Base-by-base conservation (phyloP, 2,329 filamentous ascomycete species). In the Cladosporium sp. region DNA sequence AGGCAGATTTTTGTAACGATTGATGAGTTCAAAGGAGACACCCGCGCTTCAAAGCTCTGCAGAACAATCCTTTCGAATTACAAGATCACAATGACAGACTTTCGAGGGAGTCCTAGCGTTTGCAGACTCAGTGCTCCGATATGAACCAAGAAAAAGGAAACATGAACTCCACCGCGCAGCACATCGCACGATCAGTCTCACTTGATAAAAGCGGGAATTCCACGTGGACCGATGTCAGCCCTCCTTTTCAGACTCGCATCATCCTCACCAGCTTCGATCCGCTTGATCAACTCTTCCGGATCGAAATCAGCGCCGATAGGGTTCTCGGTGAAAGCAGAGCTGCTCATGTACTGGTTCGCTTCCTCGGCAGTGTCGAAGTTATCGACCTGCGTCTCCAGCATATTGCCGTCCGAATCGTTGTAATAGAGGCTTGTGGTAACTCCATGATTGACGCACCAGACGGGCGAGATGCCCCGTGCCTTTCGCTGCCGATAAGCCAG, bases 281-380 rank as follows among this genome's bases (percentile, higher is more conserved):
- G 64, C 64, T 53, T 44, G 46, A 80, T 73, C 35, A 80, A 67
- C 1, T 81, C 80, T 26, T 83, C 82, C 0, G 81, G 76, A 65
- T 83, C 80, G 67, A 82, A 78, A 52, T 83, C 79, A 0, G 71
- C 74, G 0, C 82, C 81, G 18, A 83, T 71, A 0, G 81, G 78
- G 67, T 85, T 84, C 67, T 78, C 68, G 0, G 29, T 67, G 64
- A 82, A 82, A 11, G 71, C 71, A 1, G 73, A 59, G 0, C 70
- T 65, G 26, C 16, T 56, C 80, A 85, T 81, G 67, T 76, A 84
- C 11, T 66, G 72, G 0, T 68, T 77, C 0, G 79, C 77, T 37
- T 81, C 81, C 26, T 74, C 71, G 1, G 52, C 28, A 18, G 61
- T 66, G 26, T 67, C 68, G 35, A 70, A 73, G 64, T 71, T 71